Conservation (phyloP, 257 asterid genomes). For the Lycium ferocissimum region DNA sequence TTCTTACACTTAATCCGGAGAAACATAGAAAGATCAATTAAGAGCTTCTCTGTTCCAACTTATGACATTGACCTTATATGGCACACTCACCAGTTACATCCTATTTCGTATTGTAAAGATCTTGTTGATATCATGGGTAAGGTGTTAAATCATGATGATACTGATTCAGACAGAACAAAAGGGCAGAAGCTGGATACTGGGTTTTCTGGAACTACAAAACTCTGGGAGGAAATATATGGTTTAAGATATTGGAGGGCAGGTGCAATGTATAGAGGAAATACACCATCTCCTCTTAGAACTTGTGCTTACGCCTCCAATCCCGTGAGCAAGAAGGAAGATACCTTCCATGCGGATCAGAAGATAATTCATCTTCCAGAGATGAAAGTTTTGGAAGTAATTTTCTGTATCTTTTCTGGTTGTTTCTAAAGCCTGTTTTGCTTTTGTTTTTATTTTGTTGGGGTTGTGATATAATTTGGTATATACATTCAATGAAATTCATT, state of each 20-base stretch:
- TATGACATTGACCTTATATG: slow-evolving; percentile 96
- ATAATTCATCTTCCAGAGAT: slow-evolving; percentile 47
- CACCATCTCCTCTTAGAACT: slow-evolving; percentile 73
- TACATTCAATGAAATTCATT: background rate
- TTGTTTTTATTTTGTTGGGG: background rate
- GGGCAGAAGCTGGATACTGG: slow-evolving; percentile 91
- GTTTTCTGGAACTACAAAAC: slow-evolving; percentile 75
- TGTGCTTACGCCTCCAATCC: slow-evolving; percentile 52
- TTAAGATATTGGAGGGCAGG: slow-evolving; percentile 95
- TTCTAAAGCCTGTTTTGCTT: slow-evolving; percentile 8
- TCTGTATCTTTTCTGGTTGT: slow-evolving; percentile 31
- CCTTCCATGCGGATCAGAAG: slow-evolving; percentile 46
- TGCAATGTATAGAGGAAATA: slow-evolving; percentile 82
- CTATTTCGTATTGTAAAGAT: slow-evolving; percentile 81
- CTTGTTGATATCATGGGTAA: slow-evolving; percentile 73
- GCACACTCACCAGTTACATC: slow-evolving; percentile 97
- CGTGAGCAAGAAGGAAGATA: slow-evolving; percentile 44
- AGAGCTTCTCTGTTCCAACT: slow-evolving; percentile 95
- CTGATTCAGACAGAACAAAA: slow-evolving; percentile 90
- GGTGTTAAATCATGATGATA: slow-evolving; percentile 90
- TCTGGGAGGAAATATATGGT: slow-evolving; percentile 85
- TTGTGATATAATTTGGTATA: background rate
- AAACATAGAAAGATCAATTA: slow-evolving; percentile 71
- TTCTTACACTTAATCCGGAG: slow-evolving; percentile 86
- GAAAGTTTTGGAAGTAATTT: slow-evolving; percentile 71